Conservation (phyloP, 2,329 filamentous ascomycete genomes). For the Pseudocercospora fuligena region DNA sequence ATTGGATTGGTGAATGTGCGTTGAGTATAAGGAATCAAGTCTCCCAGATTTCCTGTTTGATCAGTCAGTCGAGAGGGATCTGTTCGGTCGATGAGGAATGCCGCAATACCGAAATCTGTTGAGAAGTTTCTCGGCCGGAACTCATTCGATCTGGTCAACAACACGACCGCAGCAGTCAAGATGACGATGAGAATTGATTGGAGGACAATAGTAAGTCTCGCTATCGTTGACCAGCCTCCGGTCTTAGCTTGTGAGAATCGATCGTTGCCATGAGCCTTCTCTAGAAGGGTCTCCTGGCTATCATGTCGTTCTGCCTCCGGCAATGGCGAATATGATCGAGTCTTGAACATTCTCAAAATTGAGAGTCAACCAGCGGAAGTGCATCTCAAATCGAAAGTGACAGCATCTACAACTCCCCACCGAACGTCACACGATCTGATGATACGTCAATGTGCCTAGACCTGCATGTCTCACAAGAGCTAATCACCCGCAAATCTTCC, state of each 20-base stretch:
- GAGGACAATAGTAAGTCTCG: not conserved
- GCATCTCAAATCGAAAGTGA: no score
- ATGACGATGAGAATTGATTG: not conserved
- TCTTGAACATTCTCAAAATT: not conserved
- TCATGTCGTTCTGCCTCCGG: not conserved
- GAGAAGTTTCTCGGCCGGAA: not conserved
- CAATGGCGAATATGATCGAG: not conserved
- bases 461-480: not conserved
- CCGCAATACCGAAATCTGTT: not conserved
- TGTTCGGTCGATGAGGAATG: not conserved
- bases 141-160: not conserved
- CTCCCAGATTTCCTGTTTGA: not conserved
- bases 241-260: not conserved
- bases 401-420: no score
- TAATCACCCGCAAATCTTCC: not conserved
- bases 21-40: constrained; percentile 7
- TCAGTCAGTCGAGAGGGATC: not conserved
- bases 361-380: no score
- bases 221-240: not conserved
- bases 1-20: constrained; percentile 12
- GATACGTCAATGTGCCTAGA: not conserved
- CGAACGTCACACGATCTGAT: not conserved
- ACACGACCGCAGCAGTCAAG: not conserved
- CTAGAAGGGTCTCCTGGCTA: not conserved
- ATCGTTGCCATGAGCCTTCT: not conserved